Evolutionary conservation across 371 early-diverging fungal species (phyloP).

Genomic region (Apophysomyces trapeziformis): DNA sequence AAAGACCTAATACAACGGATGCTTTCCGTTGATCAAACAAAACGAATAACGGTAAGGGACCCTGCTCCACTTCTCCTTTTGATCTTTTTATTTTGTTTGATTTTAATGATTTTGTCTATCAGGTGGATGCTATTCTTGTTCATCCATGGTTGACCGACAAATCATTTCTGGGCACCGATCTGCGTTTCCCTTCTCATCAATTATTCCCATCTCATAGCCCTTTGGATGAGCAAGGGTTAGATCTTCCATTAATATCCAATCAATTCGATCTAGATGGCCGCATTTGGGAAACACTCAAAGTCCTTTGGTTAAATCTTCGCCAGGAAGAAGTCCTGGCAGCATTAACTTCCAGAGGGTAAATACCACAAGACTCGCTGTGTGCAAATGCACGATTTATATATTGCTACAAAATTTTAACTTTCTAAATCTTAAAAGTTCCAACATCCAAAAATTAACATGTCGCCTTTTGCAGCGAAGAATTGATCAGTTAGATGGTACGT

Average conservation of each 20-base stretch:
- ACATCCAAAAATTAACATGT: constrained; percentile 48
- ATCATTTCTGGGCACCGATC: constrained; percentile 41
- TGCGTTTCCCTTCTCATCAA: constrained; percentile 26
- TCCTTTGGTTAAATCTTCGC: constrained; percentile 33
- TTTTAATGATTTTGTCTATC: constrained; percentile 11
- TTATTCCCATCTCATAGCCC: constrained; percentile 20
- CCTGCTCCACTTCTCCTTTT: not conserved
- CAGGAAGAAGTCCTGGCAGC: constrained; percentile 28
- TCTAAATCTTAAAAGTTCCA: constrained; percentile 21
- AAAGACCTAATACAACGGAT: constrained; percentile 63
- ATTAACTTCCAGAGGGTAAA: constrained; percentile 30
- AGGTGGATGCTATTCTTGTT: constrained; percentile 42
- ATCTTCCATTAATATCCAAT: constrained; percentile 26
- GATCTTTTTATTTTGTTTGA: not conserved
- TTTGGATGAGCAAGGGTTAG: constrained; percentile 28
- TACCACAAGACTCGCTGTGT: not conserved
- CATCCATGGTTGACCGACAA: constrained; percentile 52
- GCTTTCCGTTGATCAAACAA: constrained; percentile 58
- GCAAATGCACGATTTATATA: not conserved
- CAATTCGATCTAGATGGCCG: constrained; percentile 36
- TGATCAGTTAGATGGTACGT: constrained; percentile 16
- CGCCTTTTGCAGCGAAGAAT: constrained; percentile 44
- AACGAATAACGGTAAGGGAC: constrained; percentile 51
- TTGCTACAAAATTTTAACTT: constrained; percentile 6
- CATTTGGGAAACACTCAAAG: constrained; percentile 45